phyloP scores from a whole-genome alignment of 2,329 filamentous ascomycete genomes.

The Polytolypa hystricis region DNA sequence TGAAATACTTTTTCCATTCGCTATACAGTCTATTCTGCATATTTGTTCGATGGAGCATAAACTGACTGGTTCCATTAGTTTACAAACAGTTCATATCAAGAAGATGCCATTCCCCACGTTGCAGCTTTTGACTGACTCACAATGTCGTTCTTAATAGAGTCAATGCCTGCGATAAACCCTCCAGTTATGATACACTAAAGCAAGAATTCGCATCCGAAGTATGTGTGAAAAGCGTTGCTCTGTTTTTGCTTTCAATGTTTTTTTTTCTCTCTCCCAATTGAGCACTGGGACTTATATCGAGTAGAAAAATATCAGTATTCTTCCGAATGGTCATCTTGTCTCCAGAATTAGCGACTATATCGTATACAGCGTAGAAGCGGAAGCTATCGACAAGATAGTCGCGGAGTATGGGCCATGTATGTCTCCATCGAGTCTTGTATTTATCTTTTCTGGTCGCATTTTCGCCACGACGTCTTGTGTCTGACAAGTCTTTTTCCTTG shows the following conservation, averaged over 20 bases:
- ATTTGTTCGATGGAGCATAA: no score
- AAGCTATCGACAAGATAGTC: slow-evolving; percentile 77
- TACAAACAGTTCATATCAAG: no score
- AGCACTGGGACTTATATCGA: slow-evolving; percentile 19
- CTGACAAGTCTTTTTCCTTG: slow-evolving; percentile 10
- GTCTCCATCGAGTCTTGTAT: slow-evolving; percentile 22
- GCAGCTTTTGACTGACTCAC: no score
- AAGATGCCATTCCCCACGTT: no score
- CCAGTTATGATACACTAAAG: slow-evolving; percentile 70
- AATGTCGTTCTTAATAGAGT: slow-evolving; percentile 54
- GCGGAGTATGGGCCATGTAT: slow-evolving; percentile 86
- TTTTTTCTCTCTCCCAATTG: slow-evolving; percentile 2
- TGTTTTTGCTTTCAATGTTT: slow-evolving; percentile 19
- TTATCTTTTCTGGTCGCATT: slow-evolving; percentile 1
- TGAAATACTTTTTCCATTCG: slow-evolving; percentile 44
- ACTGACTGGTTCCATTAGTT: no score
- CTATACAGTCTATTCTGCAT: slow-evolving; percentile 7
- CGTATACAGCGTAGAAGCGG: slow-evolving; percentile 96
- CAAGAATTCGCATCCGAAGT: slow-evolving; percentile 79
- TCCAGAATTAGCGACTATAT: slow-evolving; percentile 96
- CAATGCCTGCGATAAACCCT: slow-evolving; percentile 85
- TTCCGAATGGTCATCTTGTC: slow-evolving; percentile 88
- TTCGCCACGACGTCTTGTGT: slow-evolving; percentile 1
- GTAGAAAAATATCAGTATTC: slow-evolving; percentile 77
- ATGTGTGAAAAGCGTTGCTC: slow-evolving; percentile 42